Percentiles rank a stretch among this genome's conserved stretches.
These are phyloP conservation scores for Pseudogymnoascus sp. DNA, from an alignment of 2,329 filamentous ascomycete genomes.

Conservation along the genomic window DNA sequence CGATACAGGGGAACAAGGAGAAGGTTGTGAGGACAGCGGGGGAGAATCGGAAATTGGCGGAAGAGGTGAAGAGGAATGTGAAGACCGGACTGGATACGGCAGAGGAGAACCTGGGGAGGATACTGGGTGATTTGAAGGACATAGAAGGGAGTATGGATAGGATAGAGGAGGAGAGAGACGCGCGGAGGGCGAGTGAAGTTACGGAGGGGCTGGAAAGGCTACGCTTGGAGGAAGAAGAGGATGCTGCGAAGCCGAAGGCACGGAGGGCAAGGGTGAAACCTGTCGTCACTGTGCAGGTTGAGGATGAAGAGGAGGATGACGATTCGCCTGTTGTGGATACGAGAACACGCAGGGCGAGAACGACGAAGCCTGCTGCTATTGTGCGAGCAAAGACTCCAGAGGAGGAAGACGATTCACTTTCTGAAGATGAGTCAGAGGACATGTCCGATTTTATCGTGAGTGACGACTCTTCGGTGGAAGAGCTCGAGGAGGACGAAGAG, in stretches of 20 bases:
- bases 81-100: background rate
- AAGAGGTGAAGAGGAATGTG: background rate
- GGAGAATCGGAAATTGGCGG: background rate
- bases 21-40: background rate
- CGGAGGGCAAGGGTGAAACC: background rate
- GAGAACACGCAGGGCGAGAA: background rate
- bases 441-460: slow-evolving; percentile 27
- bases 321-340: slow-evolving; percentile 10
- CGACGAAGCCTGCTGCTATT: background rate
- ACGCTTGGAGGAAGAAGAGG: background rate
- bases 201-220: background rate
- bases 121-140: background rate
- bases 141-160: background rate
- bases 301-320: slow-evolving; percentile 9
- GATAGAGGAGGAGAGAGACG: background rate
- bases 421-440: slow-evolving; percentile 13
- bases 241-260: background rate
- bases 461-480: slow-evolving; percentile 19
- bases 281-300: background rate
- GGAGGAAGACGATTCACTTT: background rate
- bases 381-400: background rate
- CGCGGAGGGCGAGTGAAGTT: background rate
- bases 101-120: background rate
- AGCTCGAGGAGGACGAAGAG: slow-evolving; percentile 16
- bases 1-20: background rate